A percentile compares a stretch with the other conserved stretches of the same genome.
Conservation (phyloP, 129 eudicot species). For the Ambrosia trifida region DNA sequence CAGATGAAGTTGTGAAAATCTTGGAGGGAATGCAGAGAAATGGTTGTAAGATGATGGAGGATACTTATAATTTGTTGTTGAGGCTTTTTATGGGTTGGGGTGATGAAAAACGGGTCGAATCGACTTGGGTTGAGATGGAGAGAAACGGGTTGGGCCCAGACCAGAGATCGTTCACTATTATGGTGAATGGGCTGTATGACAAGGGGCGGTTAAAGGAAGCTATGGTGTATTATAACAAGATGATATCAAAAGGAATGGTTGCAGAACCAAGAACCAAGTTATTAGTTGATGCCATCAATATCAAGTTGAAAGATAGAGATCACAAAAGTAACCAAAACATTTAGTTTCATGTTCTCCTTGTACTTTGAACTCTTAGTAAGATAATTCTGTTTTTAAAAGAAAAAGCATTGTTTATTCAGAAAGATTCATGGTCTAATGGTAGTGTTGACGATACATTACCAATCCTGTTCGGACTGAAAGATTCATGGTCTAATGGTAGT, state of each 20-base stretch:
- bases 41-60: slow-evolving; percentile 56
- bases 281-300: slow-evolving; percentile 56
- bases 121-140: slow-evolving; percentile 77
- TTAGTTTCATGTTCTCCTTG: slow-evolving; percentile 12
- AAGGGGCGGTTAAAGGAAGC: slow-evolving; percentile 58
- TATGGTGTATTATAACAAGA: slow-evolving; percentile 51
- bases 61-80: slow-evolving; percentile 62
- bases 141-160: slow-evolving; percentile 75
- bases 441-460: too few species aligned
- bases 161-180: slow-evolving; percentile 66
- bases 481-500: too few species aligned
- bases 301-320: slow-evolving; percentile 36
- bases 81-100: slow-evolving; percentile 80
- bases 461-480: too few species aligned
- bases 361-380: neutral
- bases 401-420: too few species aligned
- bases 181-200: slow-evolving; percentile 71
- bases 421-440: too few species aligned
- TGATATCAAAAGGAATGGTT: slow-evolving; percentile 70
- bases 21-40: slow-evolving; percentile 61
- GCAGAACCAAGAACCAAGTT: slow-evolving; percentile 64
- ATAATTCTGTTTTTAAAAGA: too few species aligned
- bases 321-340: neutral
- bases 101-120: slow-evolving; percentile 39
- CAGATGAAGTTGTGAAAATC: slow-evolving; percentile 54